Percentiles rank a stretch among this genome's conserved stretches.
Conservation (phyloP, 768 basidiomycete species). For the Mycena amicta region DNA sequence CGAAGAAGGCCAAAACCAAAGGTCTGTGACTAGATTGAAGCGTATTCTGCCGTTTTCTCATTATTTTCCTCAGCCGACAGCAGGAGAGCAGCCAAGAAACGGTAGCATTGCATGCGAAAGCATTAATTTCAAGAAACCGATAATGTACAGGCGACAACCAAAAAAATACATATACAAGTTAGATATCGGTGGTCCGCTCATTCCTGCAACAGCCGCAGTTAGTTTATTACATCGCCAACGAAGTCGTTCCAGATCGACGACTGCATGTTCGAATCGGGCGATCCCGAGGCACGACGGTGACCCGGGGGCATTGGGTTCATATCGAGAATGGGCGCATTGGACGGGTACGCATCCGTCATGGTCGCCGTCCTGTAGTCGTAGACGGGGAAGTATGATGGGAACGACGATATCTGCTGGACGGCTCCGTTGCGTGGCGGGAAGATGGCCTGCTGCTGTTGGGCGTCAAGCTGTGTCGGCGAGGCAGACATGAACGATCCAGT, state of each 20-base stretch:
- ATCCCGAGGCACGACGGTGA: conserved; percentile 50
- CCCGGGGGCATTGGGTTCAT: conserved; percentile 37
- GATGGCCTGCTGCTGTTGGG: conserved; percentile 29
- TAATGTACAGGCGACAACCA: conserved; percentile 22
- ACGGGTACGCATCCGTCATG: conserved; percentile 29
- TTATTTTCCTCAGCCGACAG: conserved; percentile 45
- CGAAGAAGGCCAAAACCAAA: conserved; percentile 74
- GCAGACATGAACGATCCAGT: conserved; percentile 38
- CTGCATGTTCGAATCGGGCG: conserved; percentile 62
- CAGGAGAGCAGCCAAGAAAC: conserved; percentile 50
- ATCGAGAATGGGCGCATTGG: conserved; percentile 40
- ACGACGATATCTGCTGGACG: conserved; percentile 25
- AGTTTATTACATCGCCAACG: conserved; percentile 45
- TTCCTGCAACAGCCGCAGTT: too few species aligned
- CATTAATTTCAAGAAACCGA: neutral
- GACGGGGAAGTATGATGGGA: conserved; percentile 76
- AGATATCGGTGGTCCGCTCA: conserved; percentile 1
- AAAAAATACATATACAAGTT: conserved; percentile 10
- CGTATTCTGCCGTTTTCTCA: neutral
- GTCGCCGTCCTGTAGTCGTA: conserved; percentile 63
- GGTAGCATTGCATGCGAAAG: conserved; percentile 22
- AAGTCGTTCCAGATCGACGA: conserved; percentile 64
- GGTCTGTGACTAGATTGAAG: conserved; percentile 42
- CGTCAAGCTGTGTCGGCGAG: conserved; percentile 20
- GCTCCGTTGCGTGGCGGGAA: conserved; percentile 18